These are phyloP conservation scores for Talaromyces albobiverticillius DNA, from an alignment of 2,329 filamentous ascomycete genomes.

Conservation along the genomic window DNA sequence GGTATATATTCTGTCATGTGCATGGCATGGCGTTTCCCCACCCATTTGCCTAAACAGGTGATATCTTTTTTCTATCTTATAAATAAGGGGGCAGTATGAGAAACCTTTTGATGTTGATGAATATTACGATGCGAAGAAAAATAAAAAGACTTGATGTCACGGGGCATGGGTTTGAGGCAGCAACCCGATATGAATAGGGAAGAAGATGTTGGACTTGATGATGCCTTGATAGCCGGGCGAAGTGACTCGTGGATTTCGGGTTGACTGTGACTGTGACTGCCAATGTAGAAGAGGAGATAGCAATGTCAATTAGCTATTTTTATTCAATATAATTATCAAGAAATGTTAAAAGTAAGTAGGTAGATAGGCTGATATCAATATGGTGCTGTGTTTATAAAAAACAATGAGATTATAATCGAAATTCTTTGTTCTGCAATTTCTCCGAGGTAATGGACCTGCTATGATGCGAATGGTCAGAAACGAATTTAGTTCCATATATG, in stretches of 20 bases:
- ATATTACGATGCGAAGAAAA: neutral
- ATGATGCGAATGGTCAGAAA: neutral
- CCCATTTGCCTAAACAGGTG: neutral
- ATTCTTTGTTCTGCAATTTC: neutral
- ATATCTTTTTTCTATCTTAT: neutral
- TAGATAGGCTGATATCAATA: neutral
- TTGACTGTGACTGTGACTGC: neutral
- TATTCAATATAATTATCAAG: neutral
- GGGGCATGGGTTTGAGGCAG: neutral
- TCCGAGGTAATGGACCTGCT: neutral
- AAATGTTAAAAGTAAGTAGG: neutral
- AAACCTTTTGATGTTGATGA: neutral
- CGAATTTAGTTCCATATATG: neutral
- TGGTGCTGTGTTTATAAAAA: neutral
- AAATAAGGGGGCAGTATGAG: neutral
- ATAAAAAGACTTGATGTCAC: neutral
- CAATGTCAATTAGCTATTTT: neutral
- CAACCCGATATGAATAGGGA: neutral
- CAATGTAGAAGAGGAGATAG: neutral
- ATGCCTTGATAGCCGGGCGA: neutral
- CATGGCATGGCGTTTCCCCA: conserved; percentile 19
- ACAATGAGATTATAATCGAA: neutral
- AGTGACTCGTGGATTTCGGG: neutral
- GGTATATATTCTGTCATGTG: conserved; percentile 24
- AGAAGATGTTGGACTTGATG: neutral